Percentiles rank a stretch among this genome's conserved stretches.
phyloP scores from a whole-genome alignment of 1,284 basidiomycete genomes.

The Polyporus tsugae region DNA sequence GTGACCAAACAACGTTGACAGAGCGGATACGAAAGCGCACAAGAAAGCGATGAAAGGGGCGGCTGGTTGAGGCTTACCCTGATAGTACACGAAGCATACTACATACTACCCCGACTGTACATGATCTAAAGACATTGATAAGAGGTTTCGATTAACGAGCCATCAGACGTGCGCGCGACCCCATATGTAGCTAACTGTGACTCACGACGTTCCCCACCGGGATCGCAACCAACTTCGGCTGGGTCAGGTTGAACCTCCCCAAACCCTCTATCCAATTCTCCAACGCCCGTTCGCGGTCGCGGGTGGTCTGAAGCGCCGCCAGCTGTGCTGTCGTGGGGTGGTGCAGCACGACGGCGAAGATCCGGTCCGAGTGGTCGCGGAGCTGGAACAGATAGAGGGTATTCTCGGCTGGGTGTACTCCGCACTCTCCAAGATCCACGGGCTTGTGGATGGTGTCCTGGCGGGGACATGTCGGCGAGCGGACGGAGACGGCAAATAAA shows the following conservation, averaged over 20 bases:
- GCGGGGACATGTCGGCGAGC: background rate
- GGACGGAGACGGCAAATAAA: background rate
- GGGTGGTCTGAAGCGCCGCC: slow-evolving; percentile 18
- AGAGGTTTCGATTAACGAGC: background rate
- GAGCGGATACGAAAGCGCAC: background rate
- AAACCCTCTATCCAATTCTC: slow-evolving; percentile 16
- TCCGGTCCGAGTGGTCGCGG: slow-evolving; percentile 29
- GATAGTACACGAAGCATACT: background rate
- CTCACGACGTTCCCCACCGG: slow-evolving; percentile 18
- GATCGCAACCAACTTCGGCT: slow-evolving; percentile 15
- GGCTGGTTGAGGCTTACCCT: background rate
- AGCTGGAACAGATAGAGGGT: slow-evolving; percentile 26
- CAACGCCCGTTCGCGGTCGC: slow-evolving; percentile 17
- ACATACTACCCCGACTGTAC: slow-evolving; percentile 18
- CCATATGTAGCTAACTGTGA: slow-evolving; percentile 19
- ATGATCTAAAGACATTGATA: slow-evolving; percentile 4
- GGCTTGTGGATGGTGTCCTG: slow-evolving; percentile 9
- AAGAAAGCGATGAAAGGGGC: background rate
- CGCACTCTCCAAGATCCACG: slow-evolving; percentile 24
- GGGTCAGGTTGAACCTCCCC: slow-evolving; percentile 20
- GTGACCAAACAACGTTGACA: background rate
- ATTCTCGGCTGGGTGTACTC: slow-evolving; percentile 22
- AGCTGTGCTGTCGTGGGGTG: slow-evolving; percentile 28
- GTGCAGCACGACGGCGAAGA: slow-evolving; percentile 28
- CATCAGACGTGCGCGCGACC: slow-evolving; percentile 13